Conservation (phyloP, 306 rosid genomes). For the Begonia peltatifolia region DNA sequence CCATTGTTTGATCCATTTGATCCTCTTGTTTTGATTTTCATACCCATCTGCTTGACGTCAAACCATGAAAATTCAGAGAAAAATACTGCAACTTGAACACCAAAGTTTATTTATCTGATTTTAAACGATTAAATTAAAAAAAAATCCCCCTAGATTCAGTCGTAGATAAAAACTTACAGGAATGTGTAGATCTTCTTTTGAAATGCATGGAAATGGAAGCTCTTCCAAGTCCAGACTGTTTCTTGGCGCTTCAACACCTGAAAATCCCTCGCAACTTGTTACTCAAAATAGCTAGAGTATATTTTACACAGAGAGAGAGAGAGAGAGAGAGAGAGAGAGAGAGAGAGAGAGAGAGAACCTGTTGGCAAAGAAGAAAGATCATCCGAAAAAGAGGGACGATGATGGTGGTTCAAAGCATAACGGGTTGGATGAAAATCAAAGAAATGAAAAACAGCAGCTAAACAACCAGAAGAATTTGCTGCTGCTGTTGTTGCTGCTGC, state of each 20-base stretch:
- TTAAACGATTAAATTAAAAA: not conserved
- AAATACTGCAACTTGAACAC: too few species aligned
- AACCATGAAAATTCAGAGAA: too few species aligned
- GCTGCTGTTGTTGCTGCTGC: slow-evolving; percentile 16
- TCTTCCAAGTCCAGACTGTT: slow-evolving; percentile 62
- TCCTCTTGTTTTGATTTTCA: slow-evolving; percentile 48
- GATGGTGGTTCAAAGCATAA: slow-evolving; percentile 19
- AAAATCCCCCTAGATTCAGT: slow-evolving; percentile 2
- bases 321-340: not conserved
- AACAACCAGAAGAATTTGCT: slow-evolving; percentile 54
- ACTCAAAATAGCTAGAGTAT: not conserved
- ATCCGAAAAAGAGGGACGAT: slow-evolving; percentile 7
- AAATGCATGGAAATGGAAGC: slow-evolving; percentile 17
- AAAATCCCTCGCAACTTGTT: not conserved
- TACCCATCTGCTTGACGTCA: slow-evolving; percentile 29
- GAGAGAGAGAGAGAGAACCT: slow-evolving; percentile 19
- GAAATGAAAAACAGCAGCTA: slow-evolving; percentile 66
- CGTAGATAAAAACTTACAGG: slow-evolving; percentile 35
- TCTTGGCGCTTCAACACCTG: slow-evolving; percentile 79
- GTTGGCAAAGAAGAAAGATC: slow-evolving; percentile 19
- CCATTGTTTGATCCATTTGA: slow-evolving; percentile 11
- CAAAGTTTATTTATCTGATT: too few species aligned
- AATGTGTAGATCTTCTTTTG: slow-evolving; percentile 30
- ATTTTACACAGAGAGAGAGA: not conserved
- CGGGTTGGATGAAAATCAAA: slow-evolving; percentile 65